Conservation (phyloP, 2,329 filamentous ascomycete species). For the Exserohilum rostratum region DNA sequence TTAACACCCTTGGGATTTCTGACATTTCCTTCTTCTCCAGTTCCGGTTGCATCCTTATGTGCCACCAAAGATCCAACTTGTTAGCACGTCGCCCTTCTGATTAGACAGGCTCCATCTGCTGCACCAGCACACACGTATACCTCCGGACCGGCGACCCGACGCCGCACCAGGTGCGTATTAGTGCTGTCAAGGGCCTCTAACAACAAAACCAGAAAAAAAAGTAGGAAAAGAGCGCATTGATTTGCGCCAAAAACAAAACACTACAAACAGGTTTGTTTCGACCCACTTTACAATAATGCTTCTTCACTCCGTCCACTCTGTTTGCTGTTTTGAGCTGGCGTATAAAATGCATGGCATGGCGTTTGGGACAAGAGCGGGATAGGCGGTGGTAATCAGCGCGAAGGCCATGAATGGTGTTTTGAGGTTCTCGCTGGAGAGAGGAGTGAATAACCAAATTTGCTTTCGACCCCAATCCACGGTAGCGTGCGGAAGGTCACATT, state of each 20-base stretch:
- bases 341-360: conserved; percentile 16
- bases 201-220: conserved; percentile 38
- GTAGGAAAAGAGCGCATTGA: conserved; percentile 26
- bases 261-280: conserved; percentile 22
- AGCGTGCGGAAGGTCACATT: neutral
- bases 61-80: conserved; percentile 16
- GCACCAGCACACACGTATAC: neutral
- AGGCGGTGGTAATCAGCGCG: conserved; percentile 1
- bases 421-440: neutral
- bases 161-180: conserved; percentile 23
- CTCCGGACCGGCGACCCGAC: conserved; percentile 14
- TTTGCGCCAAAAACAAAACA: conserved; percentile 11
- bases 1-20: conserved; percentile 27
- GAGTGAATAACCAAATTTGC: conserved; percentile 2
- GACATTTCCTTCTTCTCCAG: conserved; percentile 32
- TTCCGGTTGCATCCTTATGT: conserved; percentile 26
- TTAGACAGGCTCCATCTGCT: neutral
- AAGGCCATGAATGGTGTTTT: conserved; percentile 6
- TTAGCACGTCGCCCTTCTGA: conserved; percentile 19
- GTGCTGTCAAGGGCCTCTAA: conserved; percentile 21
- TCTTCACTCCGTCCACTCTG: neutral
- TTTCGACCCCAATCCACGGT: neutral
- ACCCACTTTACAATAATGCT: conserved; percentile 9
- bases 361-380: conserved; percentile 7
- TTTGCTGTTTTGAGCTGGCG: conserved; percentile 12